phyloP scores from a whole-genome alignment of 1,284 basidiomycete genomes.

The Amylostereum areolatum region DNA sequence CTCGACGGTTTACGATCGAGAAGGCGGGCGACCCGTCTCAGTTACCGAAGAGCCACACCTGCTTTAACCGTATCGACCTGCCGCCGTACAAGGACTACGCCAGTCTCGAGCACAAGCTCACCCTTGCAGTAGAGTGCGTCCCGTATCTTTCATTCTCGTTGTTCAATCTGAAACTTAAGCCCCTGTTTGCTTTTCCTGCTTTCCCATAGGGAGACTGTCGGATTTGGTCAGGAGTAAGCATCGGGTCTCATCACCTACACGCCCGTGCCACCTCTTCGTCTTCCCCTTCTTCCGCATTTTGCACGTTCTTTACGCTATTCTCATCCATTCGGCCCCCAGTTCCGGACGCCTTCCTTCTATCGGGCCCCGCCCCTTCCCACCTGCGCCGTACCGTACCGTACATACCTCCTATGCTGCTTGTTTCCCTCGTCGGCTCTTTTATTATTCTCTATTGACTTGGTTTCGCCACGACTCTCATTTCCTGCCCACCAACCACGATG shows the following conservation, averaged over 20 bases:
- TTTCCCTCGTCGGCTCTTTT: not conserved
- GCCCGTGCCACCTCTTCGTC: no score
- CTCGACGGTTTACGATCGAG: constrained; percentile 92
- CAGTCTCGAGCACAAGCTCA: constrained; percentile 84
- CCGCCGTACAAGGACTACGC: constrained; percentile 91
- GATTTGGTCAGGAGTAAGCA: constrained; percentile 37
- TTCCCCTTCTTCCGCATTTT: not conserved
- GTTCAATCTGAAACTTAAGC: not conserved
- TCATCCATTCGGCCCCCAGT: not conserved
- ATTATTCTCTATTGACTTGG: no score
- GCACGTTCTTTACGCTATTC: not conserved
- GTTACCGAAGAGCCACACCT: constrained; percentile 85
- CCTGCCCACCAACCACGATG: no score
- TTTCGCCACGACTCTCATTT: no score
- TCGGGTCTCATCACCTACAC: not conserved
- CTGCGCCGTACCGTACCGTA: not conserved
- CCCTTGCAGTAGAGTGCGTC: constrained; percentile 83
- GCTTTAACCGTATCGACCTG: constrained; percentile 89
- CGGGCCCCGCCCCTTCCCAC: not conserved
- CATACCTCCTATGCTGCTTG: not conserved
- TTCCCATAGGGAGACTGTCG: constrained; percentile 34
- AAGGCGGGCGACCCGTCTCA: constrained; percentile 92
- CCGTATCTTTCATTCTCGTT: constrained; percentile 1
- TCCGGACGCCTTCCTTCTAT: not conserved
- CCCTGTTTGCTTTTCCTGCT: constrained; percentile 4